Base-by-base conservation (phyloP, 2,329 filamentous ascomycete species). In the Colletotrichum brevisporum region DNA sequence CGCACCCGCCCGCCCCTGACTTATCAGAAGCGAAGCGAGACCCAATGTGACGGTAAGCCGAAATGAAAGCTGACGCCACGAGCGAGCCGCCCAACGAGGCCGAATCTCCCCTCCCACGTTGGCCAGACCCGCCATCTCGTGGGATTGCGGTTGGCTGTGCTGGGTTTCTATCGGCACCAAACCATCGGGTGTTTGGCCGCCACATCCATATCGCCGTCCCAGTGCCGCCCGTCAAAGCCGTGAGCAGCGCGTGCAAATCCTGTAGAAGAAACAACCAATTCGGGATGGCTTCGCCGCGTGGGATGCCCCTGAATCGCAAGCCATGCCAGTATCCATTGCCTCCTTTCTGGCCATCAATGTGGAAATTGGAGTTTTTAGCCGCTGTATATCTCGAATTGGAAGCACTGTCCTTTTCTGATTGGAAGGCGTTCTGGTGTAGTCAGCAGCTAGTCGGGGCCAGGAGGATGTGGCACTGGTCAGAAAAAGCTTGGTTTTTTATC, bases 401-500 rank as follows among this genome's bases (percentile, higher is more conserved):
- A 10, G 18, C 47, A 50, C 47, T 18, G 21, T 10, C 15, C n/a
- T 18, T 56, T 18, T 8, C 48, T 66, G 51, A 55, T 56, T 48
- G 64, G 64, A 8, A 21, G 18, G 48, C 31, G 15, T 31, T 26
- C 27, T 36, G 54, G 41, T 48, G 15, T 48, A n/a, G 18, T 18
- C 18, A 10, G n/a, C 45, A 21, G 16, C 24, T 36, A 36, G 31
- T 36, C 31, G 10, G 31, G 31, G 31, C 61, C 48, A 39, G 36
- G 21, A 31, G 51, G 18, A 45, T 31, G 43, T 66, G 62, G 26
- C 50, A 60, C 51, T 63, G 15, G 47, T 12, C 64, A 41, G n/a
- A 51, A 51, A 69, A 66, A 69, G 66, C 66, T 66, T 69, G 56
- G 59, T 50, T 60, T 53, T 31, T 41, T 27, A n/a, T 50, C 47